Conservation (phyloP, 2,329 filamentous ascomycete genomes). For the Cercospora zeae-maydis region DNA sequence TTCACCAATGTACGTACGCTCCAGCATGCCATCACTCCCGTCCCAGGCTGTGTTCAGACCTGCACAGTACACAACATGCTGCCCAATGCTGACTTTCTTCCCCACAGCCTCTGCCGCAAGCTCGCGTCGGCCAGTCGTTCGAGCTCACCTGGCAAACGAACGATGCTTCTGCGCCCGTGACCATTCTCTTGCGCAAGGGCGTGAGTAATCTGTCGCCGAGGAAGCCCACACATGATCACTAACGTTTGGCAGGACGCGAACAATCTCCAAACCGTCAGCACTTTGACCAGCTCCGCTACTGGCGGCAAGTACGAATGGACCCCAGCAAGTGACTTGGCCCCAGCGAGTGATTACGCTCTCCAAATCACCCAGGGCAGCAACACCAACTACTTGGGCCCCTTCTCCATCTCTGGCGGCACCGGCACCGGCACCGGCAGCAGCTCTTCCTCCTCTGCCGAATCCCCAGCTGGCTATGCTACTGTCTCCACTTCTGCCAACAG, state of each 20-base stretch:
- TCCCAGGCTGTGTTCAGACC: too few relatives aligned
- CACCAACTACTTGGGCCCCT: slow-evolving; percentile 56
- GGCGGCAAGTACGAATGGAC: slow-evolving; percentile 47
- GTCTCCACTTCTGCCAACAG: slow-evolving; percentile 10
- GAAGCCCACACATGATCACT: neutral
- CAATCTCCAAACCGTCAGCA: slow-evolving; percentile 50
- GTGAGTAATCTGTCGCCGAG: neutral
- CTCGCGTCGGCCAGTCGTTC: slow-evolving; percentile 46
- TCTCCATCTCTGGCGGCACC: slow-evolving; percentile 43
- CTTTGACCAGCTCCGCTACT: slow-evolving; percentile 27
- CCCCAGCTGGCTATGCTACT: slow-evolving; percentile 23
- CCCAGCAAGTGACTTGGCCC: slow-evolving; percentile 42
- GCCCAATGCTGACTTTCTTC: neutral
- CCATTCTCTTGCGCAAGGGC: slow-evolving; percentile 56
- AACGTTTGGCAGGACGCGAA: slow-evolving; percentile 28
- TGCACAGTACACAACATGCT: neutral
- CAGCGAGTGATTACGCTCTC: slow-evolving; percentile 55
- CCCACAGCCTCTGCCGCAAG: slow-evolving; percentile 35
- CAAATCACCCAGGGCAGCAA: slow-evolving; percentile 53
- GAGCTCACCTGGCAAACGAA: slow-evolving; percentile 31
- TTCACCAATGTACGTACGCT: slow-evolving; percentile 48
- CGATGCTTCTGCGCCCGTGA: slow-evolving; percentile 43
- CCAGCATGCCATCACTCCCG: too few relatives aligned
- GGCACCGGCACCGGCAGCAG: slow-evolving; percentile 19
- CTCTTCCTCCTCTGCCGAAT: slow-evolving; percentile 34